These are phyloP conservation scores for Lizanozyma gosingica DNA, from an alignment of 1,139 yeast genomes.

Conservation along the genomic window DNA sequence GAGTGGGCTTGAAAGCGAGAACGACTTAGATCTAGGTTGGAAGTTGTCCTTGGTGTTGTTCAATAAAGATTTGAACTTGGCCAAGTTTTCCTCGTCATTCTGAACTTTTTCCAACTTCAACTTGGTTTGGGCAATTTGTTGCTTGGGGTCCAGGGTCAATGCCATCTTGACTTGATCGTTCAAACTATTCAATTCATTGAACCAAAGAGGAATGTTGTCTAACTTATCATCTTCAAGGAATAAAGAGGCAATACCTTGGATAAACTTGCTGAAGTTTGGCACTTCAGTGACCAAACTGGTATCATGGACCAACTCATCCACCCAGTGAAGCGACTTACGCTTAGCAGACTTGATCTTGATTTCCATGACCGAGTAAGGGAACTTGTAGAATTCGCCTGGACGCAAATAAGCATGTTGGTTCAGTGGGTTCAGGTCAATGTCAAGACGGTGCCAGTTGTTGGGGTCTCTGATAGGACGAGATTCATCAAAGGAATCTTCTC, in stretches of 20 bases:
- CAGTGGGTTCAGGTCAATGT: conserved; percentile 67
- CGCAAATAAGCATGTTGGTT: conserved; percentile 69
- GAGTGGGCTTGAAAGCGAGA: conserved; percentile 17
- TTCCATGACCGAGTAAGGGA: conserved; percentile 91
- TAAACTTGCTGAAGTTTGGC: conserved; percentile 82
- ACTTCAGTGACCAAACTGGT: conserved; percentile 84
- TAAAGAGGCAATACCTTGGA: conserved; percentile 84
- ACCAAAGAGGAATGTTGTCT: conserved; percentile 90
- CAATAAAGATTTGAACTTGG: conserved; percentile 35
- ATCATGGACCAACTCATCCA: conserved; percentile 66
- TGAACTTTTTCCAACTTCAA: conserved; percentile 30
- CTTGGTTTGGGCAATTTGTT: conserved; percentile 54
- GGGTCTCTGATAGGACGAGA: conserved; percentile 89
- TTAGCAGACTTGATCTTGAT: conserved; percentile 57
- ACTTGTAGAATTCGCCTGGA: conserved; percentile 77
- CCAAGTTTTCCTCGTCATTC: conserved; percentile 39
- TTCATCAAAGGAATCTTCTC: conserved; percentile 84
- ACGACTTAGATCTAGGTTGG: conserved; percentile 32
- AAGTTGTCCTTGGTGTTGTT: conserved; percentile 22
- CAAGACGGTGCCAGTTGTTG: conserved; percentile 82
- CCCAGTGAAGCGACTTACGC: conserved; percentile 55
- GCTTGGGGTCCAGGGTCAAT: conserved; percentile 45
- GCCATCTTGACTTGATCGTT: conserved; percentile 48
- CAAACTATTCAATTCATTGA: conserved; percentile 69
- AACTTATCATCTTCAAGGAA: conserved; percentile 86